Conservation (phyloP, 192 early-diverging fungal species). For the Coemansia sp. region DNA sequence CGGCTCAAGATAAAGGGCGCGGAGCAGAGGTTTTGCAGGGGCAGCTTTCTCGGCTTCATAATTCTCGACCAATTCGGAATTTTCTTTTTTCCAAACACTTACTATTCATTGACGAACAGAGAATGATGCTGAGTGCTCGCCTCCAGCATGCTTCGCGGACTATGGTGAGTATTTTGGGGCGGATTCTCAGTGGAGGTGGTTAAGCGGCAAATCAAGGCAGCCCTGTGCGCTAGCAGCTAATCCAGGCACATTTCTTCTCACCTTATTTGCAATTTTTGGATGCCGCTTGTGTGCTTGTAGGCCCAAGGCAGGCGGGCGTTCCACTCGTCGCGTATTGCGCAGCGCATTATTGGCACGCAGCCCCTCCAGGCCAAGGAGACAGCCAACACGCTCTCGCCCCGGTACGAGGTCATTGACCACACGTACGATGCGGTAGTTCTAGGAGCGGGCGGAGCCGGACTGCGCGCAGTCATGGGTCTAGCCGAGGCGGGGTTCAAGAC, state of each 20-base stretch:
- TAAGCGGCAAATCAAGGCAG: no score
- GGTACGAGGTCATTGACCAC: slow-evolving; percentile 96
- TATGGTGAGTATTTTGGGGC: slow-evolving; percentile 40
- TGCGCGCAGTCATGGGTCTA: slow-evolving; percentile 95
- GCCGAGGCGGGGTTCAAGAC: slow-evolving; percentile 93
- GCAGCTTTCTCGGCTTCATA: no score
- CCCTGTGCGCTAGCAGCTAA: no score
- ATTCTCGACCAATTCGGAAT: no score
- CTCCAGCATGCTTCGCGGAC: slow-evolving; percentile 28
- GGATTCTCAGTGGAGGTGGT: no score
- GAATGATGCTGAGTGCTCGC: slow-evolving; percentile 35
- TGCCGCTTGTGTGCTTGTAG: slow-evolving; percentile 25
- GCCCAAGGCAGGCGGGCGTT: slow-evolving; percentile 53
- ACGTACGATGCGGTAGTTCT: slow-evolving; percentile 98
- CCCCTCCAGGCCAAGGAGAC: slow-evolving; percentile 73
- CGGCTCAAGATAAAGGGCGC: no score
- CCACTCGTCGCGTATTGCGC: slow-evolving; percentile 60
- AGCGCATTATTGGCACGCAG: slow-evolving; percentile 65
- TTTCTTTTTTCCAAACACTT: neutral
- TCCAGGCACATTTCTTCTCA: no score
- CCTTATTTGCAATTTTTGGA: no score
- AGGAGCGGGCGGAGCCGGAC: slow-evolving; percentile 96
- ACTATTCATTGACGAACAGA: neutral
- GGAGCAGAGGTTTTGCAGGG: no score
- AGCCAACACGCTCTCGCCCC: slow-evolving; percentile 50